Base-by-base conservation (phyloP, 257 asterid species). In the Nicotiana knightiana region DNA sequence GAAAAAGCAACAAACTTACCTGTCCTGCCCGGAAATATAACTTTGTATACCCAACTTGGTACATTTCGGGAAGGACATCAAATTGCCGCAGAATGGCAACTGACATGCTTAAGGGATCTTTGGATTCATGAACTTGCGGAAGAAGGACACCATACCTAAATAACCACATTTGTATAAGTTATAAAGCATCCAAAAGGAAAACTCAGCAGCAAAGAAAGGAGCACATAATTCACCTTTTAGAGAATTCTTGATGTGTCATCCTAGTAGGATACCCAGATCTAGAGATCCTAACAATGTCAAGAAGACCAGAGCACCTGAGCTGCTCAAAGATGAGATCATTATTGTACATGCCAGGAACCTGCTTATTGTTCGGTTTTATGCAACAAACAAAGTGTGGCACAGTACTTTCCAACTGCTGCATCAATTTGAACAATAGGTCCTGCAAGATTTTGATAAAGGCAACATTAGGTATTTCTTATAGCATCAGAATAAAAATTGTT, bases 1-100 rank as follows among this genome's bases (percentile, higher is more conserved):
- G 63, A 28, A 13, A 32, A 35, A 26, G 9, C n/a, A 37, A 32
- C n/a, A 26, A 53, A 86, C 89, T 73, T 87, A 91, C 99, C 90
- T 91, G 95, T 79, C 96, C 97, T 53, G 91, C 92, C 66, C 96
- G 92, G 85, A 96, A 92, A 89, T 88, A 93, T 85, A 96, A 87
- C 82, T 93, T 93, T 37, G 90, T 91, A 84, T 88, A 93, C 76
- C 98, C 99, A 86, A 96, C 95, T 91, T 91, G 97, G 84, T 93
- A 93, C 95, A 89, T 91, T 83, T 91, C 97, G 1, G 98, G 95
- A 76, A 82, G 92, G 86, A 93, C 87, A 83, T 86, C 91, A 83
- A 90, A 91, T 88, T 93, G 90, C 87, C 86, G 94, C 76, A 96
- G 89, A 85, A 93, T 85, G 81, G 96, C 88, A 87, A 96, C 87